Base-by-base conservation (phyloP, 1,284 basidiomycete genomes). In the Melanopsichium pennsylvanicum region DNA sequence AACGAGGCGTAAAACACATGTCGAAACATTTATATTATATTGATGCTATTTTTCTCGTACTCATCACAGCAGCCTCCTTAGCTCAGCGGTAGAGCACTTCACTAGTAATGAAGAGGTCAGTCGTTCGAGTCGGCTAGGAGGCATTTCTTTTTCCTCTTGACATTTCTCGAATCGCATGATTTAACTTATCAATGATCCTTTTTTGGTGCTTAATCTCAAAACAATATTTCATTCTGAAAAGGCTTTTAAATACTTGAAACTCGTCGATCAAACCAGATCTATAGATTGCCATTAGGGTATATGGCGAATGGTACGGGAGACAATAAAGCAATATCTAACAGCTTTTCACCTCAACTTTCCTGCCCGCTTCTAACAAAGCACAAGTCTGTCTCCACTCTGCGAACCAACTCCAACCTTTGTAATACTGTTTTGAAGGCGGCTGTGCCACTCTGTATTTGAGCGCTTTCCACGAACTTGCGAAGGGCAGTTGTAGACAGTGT, bases 321-420 rank as follows among this genome's bases (percentile, higher is more conserved):
- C n/a, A n/a, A n/a, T n/a, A n/a, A n/a, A n/a, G n/a, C n/a, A n/a
- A n/a, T n/a, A 29, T 29, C 27, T 54, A 70, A 46, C 68, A 50
- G 46, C 66, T 57, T 43, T 61, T 40, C 49, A 89, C 81, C 8
- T 85, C 81, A 33, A 91, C 84, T 26, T 72, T 80, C 2, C 83
- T 82, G 0, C 85, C 88, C 21, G 82, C 81, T 60, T 88, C 84
- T 31, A 92, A 79, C 22, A 90, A 87, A n/a, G 79, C 81, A 25
- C 87, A 84, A 0, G 86, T 85, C 79, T 92, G 91, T 3, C 82
- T 82, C 10, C 86, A 85, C 52, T 88, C 87, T 7, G 85, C 86
- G 80, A 92, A 93, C 90, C 90, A 93, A 47, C 87, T 86, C 71
- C 87, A 85, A 0, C 89, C 89, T 78, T 93, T 93, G 44, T 82